phyloP scores from a whole-genome alignment of 345 rosid species.

The Euphorbia pulcherrima region DNA sequence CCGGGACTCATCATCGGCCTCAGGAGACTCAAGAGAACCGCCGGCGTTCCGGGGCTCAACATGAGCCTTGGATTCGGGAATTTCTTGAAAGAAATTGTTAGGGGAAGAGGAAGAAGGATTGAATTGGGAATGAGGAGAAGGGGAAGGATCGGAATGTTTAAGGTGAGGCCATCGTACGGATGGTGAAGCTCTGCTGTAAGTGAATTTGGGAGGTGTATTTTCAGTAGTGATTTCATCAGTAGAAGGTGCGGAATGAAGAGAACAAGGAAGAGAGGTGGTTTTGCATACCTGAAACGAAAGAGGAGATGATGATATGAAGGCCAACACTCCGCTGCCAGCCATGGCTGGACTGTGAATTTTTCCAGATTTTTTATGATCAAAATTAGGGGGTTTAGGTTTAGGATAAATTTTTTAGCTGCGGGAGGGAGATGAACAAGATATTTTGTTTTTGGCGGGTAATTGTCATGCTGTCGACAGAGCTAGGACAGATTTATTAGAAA shows the following conservation, averaged over 20 bases:
- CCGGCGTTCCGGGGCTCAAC: slow-evolving; percentile 8
- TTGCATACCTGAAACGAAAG: slow-evolving; percentile 30
- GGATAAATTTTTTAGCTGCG: neutral
- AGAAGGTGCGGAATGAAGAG: slow-evolving; percentile 12
- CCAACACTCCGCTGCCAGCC: slow-evolving; percentile 31
- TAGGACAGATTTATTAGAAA: no score
- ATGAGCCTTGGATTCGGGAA: slow-evolving; percentile 2
- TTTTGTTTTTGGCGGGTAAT: slow-evolving; percentile 10
- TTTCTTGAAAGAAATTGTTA: slow-evolving; percentile 20
- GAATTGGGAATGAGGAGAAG: slow-evolving; percentile 37
- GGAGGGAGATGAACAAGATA: neutral
- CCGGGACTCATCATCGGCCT: slow-evolving; percentile 29
- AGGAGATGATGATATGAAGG: slow-evolving; percentile 18
- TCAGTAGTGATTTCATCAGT: slow-evolving; percentile 21
- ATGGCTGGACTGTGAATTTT: slow-evolving; percentile 1
- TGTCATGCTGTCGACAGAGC: neutral
- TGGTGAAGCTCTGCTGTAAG: slow-evolving; percentile 81
- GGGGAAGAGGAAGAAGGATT: slow-evolving; percentile 27
- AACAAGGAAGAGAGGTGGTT: slow-evolving; percentile 19
- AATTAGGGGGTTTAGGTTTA: neutral
- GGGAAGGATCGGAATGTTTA: slow-evolving; percentile 40
- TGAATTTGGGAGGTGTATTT: slow-evolving; percentile 38
- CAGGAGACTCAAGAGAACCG: slow-evolving; percentile 22
- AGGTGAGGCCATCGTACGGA: slow-evolving; percentile 92
- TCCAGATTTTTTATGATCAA: neutral